phyloP scores from a whole-genome alignment of 768 basidiomycete species.

The Pholiota molesta region DNA sequence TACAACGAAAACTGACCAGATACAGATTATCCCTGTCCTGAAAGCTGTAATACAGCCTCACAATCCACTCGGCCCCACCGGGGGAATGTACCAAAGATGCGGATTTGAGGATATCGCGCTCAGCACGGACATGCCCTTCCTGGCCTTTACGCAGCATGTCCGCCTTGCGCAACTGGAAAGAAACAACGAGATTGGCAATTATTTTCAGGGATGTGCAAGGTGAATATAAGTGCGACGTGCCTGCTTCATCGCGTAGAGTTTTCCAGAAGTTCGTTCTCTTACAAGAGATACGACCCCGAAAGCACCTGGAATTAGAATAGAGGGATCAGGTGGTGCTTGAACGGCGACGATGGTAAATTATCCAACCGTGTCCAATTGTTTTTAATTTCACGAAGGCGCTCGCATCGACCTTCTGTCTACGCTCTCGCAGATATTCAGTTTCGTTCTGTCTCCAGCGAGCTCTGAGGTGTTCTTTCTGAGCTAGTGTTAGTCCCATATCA shows the following conservation, averaged over 20 bases:
- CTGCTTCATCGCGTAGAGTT: conserved; percentile 97
- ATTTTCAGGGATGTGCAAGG: conserved; percentile 1
- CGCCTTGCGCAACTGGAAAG: conserved; percentile 72
- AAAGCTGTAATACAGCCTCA: conserved; percentile 90
- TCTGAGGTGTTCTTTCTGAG: conserved; percentile 72
- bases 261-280: conserved; percentile 75
- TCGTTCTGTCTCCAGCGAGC: conserved; percentile 85
- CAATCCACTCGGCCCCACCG: conserved; percentile 88
- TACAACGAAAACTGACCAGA: conserved; percentile 59
- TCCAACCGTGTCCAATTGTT: conserved; percentile 89
- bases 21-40: conserved; percentile 96
- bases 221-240: conserved; percentile 38
- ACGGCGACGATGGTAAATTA: conserved; percentile 26
- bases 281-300: conserved; percentile 97
- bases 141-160: conserved; percentile 97
- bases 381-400: conserved; percentile 88
- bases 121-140: conserved; percentile 95
- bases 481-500: conserved; percentile 67
- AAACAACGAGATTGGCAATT: conserved; percentile 18
- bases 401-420: conserved; percentile 79
- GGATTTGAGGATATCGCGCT: conserved; percentile 91
- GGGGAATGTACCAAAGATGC: conserved; percentile 81
- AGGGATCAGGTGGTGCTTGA: conserved; percentile 23
- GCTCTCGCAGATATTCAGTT: conserved; percentile 86
- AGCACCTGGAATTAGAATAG: conserved; percentile 59